Base-by-base conservation (phyloP, 352 stramenopile species). In the Pythium rishiriense region DNA sequence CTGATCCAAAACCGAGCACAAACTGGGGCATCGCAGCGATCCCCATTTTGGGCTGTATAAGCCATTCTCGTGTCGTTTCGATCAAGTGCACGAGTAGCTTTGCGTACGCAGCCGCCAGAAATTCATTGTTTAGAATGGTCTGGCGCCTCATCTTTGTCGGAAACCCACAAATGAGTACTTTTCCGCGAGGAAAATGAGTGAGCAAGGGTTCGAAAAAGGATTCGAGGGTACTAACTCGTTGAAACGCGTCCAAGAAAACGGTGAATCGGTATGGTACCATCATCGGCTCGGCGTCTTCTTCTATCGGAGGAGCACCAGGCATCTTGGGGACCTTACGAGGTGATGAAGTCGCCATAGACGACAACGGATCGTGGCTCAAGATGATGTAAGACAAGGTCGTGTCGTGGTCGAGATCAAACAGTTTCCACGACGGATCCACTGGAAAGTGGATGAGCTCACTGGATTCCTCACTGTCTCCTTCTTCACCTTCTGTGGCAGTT, bases 11-110 rank as follows among this genome's bases (percentile, higher is more conserved):
- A 1, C 69, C 78, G 48, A 91, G 19, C 11, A 92, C 64, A 57
- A 87, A 88, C 66, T 94, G 81, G 11, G 83, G 72, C 8, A 91
- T 72, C 5, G 73, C 81, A 6, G 70, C 85, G 12, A 85, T 29
- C 4, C 83, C 85, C 21, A 81, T n/a, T 33, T 88, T 92, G 10
- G 85, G 85, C 60, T 94, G 83, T 17, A 82, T 71, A n/a, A 88
- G 78, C 83, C 85, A 94, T 37, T 90, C 81, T 0, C 75, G 66
- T 19, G 83, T 82, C 19, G 54, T 74, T 15, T 68, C 65, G 59
- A 85, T 75, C 35, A 91, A 55, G 29, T 90, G 57, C 1, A 78
- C 56, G 7, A 94, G 70, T 24, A 94, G 49, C 39, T 75, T 73
- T 4, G 58, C 61, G 53, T 90, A 90, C 9, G 51, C 73, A 19